A percentile compares a stretch with the other conserved stretches of the same genome.
Conservation (phyloP, 148 eudicot species). For the Amaranthus hypochondriacus region DNA sequence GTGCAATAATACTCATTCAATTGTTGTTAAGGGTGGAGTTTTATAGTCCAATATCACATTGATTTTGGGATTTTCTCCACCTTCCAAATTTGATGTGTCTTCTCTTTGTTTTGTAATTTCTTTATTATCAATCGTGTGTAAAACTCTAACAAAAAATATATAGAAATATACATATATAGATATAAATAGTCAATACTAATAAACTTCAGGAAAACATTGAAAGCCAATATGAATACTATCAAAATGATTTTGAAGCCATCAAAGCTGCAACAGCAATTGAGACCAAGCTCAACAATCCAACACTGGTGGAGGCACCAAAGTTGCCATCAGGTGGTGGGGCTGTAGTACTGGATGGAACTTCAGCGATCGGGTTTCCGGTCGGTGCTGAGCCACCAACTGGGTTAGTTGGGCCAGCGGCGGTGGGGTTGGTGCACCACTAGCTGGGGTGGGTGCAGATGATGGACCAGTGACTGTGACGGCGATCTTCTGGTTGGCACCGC, state of each 20-base stretch:
- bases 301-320: slow-evolving; percentile 18
- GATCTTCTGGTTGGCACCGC: slow-evolving; percentile 38
- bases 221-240: slow-evolving; percentile 6
- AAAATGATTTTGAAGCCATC: slow-evolving; percentile 11
- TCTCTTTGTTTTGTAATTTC: no score
- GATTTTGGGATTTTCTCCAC: no score
- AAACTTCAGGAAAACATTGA: background rate
- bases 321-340: slow-evolving; percentile 7
- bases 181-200: background rate
- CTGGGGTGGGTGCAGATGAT: slow-evolving; percentile 21
- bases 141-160: slow-evolving; percentile 7
- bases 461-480: slow-evolving; percentile 36
- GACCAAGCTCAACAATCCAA: slow-evolving; percentile 23
- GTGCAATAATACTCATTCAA: no score
- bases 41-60: no score
- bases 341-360: background rate
- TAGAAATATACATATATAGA: background rate
- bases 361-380: background rate
- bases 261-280: slow-evolving; percentile 23
- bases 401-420: background rate
- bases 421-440: slow-evolving; percentile 13
- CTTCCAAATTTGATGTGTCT: no score
- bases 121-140: no score
- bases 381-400: slow-evolving; percentile 4
- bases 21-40: no score